Conservation (phyloP, 2,329 filamentous ascomycete genomes). For the Phaeosphaeria sp. region DNA sequence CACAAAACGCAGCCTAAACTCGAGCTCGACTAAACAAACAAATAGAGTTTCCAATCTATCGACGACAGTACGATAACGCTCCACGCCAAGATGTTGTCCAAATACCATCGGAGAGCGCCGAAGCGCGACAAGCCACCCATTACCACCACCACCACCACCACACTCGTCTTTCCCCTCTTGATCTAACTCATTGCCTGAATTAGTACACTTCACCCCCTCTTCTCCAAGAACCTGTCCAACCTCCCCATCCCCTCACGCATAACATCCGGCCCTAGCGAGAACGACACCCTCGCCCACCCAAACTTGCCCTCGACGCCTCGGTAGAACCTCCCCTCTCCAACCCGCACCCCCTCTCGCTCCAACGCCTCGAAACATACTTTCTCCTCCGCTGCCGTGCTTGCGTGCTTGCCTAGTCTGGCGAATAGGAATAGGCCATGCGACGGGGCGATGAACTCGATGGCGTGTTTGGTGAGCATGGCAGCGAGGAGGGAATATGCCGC, state of each 20-base stretch:
- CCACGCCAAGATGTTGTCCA: not conserved
- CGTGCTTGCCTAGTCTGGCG: constrained; percentile 24
- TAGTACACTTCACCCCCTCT: not conserved
- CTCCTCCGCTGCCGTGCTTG: constrained; percentile 25
- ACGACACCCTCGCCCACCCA: constrained; percentile 39
- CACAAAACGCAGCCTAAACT: not conserved
- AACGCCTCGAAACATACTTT: constrained; percentile 23
- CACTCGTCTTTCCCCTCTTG: not conserved
- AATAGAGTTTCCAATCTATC: not conserved
- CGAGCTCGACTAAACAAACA: not conserved
- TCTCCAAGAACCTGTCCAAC: constrained; percentile 19
- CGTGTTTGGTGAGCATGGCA: constrained; percentile 13
- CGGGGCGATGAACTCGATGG: constrained; percentile 28
- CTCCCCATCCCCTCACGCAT: constrained; percentile 24
- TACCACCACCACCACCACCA: not conserved
- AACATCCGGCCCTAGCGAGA: constrained; percentile 19
- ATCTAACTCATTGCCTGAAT: too few species aligned
- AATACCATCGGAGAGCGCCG: not conserved
- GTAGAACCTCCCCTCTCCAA: constrained; percentile 24
- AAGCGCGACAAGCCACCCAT: not conserved
- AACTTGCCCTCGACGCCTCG: constrained; percentile 34
- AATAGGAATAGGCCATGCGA: constrained; percentile 39
- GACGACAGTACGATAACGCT: not conserved
- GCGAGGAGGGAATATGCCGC: constrained; percentile 27
- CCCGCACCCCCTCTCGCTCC: constrained; percentile 18